Conservation (phyloP, 2,329 filamentous ascomycete genomes). For the Simplicillium aogashimaense region DNA sequence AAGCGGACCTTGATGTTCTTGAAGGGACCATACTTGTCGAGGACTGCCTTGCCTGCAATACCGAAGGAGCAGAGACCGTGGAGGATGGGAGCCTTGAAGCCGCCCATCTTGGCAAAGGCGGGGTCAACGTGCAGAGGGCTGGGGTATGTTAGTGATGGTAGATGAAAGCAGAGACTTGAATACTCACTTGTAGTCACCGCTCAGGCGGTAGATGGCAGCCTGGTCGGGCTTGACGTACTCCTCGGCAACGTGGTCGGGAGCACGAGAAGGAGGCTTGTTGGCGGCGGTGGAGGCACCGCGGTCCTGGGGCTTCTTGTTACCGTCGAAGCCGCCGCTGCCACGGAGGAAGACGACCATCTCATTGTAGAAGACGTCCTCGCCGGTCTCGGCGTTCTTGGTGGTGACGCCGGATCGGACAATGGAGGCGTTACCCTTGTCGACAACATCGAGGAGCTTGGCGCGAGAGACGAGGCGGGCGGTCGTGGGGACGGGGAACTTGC, state of each 20-base stretch:
- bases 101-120: conserved; percentile 85
- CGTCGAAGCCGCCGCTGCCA: conserved; percentile 83
- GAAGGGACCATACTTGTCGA: conserved; percentile 63
- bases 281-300: conserved; percentile 71
- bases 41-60: conserved; percentile 81
- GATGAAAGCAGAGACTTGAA: conserved; percentile 1
- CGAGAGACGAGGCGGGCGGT: conserved; percentile 65
- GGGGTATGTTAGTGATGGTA: too few species aligned
- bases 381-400: conserved; percentile 75
- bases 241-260: conserved; percentile 74
- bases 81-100: conserved; percentile 88
- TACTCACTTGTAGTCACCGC: conserved; percentile 78
- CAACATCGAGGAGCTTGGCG: conserved; percentile 79
- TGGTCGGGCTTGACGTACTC: conserved; percentile 83
- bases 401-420: conserved; percentile 71
- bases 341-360: conserved; percentile 89
- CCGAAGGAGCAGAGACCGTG: conserved; percentile 97
- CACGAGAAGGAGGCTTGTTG: conserved; percentile 68
- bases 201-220: conserved; percentile 85
- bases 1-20: conserved; percentile 92
- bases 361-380: conserved; percentile 94
- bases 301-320: conserved; percentile 65
- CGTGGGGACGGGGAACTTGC: conserved; percentile 85
- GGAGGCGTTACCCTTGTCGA: conserved; percentile 90
- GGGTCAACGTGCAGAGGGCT: conserved; percentile 91